These are phyloP conservation scores for Penicillium crustosum DNA, from an alignment of 2,329 filamentous ascomycete species.

Conservation along the genomic window DNA sequence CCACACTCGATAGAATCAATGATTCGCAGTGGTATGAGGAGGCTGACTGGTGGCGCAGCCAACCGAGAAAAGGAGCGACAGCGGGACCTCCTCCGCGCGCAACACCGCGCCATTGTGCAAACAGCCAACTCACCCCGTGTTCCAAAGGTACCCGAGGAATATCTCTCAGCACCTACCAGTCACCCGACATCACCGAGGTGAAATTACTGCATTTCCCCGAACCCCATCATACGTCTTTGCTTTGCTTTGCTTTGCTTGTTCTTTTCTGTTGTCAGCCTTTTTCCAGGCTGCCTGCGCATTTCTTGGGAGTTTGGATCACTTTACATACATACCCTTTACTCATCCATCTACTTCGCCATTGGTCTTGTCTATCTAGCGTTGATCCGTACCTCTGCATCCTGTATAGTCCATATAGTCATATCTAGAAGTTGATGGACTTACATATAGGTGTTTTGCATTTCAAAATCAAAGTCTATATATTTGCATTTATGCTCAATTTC, in stretches of 20 bases:
- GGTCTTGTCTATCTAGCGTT: constrained; percentile 4
- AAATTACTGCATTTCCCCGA: background rate
- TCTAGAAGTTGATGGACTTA: background rate
- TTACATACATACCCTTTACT: constrained; percentile 17
- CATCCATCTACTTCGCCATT: constrained; percentile 9
- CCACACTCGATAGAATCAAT: constrained; percentile 48
- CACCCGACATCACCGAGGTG: constrained; percentile 39
- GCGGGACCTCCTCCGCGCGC: constrained; percentile 44
- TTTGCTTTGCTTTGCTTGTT: constrained; percentile 1
- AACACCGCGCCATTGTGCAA: constrained; percentile 43
- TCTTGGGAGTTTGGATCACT: constrained; percentile 19
- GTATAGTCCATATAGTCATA: constrained; percentile 5
- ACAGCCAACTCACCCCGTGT: constrained; percentile 45
- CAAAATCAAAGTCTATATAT: background rate
- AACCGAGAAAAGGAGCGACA: constrained; percentile 47
- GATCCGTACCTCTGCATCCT: background rate
- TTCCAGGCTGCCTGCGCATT: constrained; percentile 17
- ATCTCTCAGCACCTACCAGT: constrained; percentile 41
- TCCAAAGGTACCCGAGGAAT: constrained; percentile 50
- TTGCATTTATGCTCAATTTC: background rate
- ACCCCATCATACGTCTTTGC: background rate
- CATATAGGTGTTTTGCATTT: constrained; percentile 2
- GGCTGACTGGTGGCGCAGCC: constrained; percentile 47
- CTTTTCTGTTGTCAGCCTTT: constrained; percentile 6
- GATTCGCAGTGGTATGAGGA: constrained; percentile 49